phyloP scores from a whole-genome alignment of 306 rosid species.

The Acacia crassicarpa region DNA sequence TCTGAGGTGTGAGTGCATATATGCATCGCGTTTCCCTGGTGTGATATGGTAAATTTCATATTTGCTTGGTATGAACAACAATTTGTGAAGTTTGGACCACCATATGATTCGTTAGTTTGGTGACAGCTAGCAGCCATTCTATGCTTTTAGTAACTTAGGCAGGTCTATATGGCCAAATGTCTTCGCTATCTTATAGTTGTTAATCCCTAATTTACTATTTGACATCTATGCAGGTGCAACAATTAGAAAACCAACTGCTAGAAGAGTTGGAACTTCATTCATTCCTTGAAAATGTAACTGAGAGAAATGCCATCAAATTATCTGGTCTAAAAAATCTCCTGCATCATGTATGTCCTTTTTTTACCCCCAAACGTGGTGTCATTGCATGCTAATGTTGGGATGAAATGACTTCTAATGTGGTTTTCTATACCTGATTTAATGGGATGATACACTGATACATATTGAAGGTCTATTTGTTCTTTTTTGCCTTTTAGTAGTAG shows the following conservation, averaged over 20 bases:
- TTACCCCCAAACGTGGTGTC: neutral
- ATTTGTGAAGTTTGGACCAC: neutral
- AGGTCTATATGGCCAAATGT: neutral
- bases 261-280: slow-evolving; percentile 64
- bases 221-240: slow-evolving; percentile 45
- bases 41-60: neutral
- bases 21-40: neutral
- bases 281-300: slow-evolving; percentile 52
- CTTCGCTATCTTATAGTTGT: slow-evolving; percentile 10
- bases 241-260: slow-evolving; percentile 48
- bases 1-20: neutral
- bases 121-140: neutral
- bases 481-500: neutral
- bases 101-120: neutral
- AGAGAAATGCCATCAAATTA: slow-evolving; percentile 39
- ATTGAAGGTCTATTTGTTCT: neutral
- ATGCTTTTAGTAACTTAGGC: neutral
- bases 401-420: neutral
- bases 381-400: neutral
- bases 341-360: slow-evolving; percentile 44
- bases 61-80: neutral
- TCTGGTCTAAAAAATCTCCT: slow-evolving; percentile 48
- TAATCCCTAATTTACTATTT: slow-evolving; percentile 29
- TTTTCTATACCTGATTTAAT: neutral
- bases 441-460: neutral